Conservation (phyloP, 371 early-diverging fungal species). For the Mucor indicus region DNA sequence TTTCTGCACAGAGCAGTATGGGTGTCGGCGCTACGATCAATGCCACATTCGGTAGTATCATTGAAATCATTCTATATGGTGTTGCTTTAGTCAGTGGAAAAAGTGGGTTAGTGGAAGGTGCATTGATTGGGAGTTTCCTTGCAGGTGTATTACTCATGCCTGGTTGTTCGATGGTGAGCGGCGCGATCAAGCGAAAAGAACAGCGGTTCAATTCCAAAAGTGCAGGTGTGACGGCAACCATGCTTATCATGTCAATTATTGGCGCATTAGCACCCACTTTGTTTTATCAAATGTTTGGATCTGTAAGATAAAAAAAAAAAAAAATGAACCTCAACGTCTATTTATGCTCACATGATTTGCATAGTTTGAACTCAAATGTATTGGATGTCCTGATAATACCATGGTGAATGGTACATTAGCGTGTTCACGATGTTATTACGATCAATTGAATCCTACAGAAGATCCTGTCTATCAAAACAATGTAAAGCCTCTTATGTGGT, state of each 20-base stretch:
- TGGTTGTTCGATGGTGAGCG: conserved; percentile 91
- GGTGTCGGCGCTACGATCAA: conserved; percentile 94
- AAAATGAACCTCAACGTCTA: too few species aligned
- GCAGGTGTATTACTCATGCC: conserved; percentile 90
- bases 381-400: conserved; percentile 48
- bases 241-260: conserved; percentile 93
- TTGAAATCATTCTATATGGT: conserved; percentile 91
- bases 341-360: not conserved
- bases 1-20: conserved; percentile 90
- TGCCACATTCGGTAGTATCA: conserved; percentile 95
- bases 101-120: conserved; percentile 86
- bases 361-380: conserved; percentile 60
- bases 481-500: conserved; percentile 84
- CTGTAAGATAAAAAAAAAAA: too few species aligned
- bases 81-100: conserved; percentile 89
- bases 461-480: conserved; percentile 82
- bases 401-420: conserved; percentile 28
- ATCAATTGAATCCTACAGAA: conserved; percentile 65
- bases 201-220: conserved; percentile 93
- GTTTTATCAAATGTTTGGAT: conserved; percentile 91
- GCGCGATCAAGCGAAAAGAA: conserved; percentile 87
- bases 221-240: conserved; percentile 91
- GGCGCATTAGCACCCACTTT: conserved; percentile 92
- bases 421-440: conserved; percentile 64
- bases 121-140: conserved; percentile 88